Evolutionary conservation across 768 basidiomycete species (phyloP), one percentile per base, ranked within the genome.

Genomic region (Collybiopsis confluens): DNA sequence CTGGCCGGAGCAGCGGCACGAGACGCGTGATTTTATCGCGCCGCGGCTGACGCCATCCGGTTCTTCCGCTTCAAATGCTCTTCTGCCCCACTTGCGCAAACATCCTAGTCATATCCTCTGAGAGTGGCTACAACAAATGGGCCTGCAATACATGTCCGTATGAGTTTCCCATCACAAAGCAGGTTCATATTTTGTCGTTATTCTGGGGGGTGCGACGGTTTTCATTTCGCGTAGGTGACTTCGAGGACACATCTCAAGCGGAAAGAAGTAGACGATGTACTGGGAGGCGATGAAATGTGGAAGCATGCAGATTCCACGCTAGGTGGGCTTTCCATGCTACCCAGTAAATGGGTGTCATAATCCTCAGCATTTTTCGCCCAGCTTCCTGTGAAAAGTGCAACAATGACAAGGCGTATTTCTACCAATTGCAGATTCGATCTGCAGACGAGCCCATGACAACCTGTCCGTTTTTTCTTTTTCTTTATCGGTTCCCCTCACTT

Each of bases 31-130:
- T 33, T 33, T 33, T 6, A 6, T 33, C 30, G 5, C 6, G 5
- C 30, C 30, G 30, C 30, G 5, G 30, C 30, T 13, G 6, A 33
- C 30, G n/a, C 2, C 15, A 7, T 46, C 4, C 16, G 28, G 27
- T 7, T 27, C n/a, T 2, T 4, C 21, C 3, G 28, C 27, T 28
- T 15, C 3, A 20, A 58, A 95, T 96, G 92, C 76, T 95, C 33
- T 96, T 96, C 76, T 98, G 96, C 66, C 96, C 96, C 27, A 91
- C 87, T 50, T 98, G 96, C 63, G 84, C 90, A 26, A 98, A 98
- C 68, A 76, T 92, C 41, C 80, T 95, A 15, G 78, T 88, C 42
- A 85, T 92, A 45, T 89, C 86, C 4, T 74, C 81, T 5, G 87
- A 89, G 56, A 85, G 85, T 0, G 86, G 88, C 1, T 85, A 84